Conservation (phyloP, 148 eudicot genomes). For the Arbutus unedo region DNA sequence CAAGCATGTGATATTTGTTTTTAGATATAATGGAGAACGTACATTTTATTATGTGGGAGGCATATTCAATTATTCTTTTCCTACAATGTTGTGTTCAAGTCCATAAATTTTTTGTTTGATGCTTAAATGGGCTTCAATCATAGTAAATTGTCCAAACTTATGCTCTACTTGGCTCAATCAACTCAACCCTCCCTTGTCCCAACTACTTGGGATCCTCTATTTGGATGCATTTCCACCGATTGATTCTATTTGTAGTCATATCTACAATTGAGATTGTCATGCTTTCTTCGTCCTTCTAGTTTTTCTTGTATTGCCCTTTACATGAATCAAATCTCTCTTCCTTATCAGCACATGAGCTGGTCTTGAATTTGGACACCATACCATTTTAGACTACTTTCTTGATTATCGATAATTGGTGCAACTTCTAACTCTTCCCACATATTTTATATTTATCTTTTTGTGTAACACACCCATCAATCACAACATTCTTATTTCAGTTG, state of each 20-base stretch:
- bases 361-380: background rate
- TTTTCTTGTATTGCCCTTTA: background rate
- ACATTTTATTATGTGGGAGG: too few relatives aligned
- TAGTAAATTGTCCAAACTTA: background rate
- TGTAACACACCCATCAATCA: background rate
- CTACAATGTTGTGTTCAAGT: too few relatives aligned
- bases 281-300: background rate
- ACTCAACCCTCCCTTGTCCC: background rate
- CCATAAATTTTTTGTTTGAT: too few relatives aligned
- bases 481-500: background rate
- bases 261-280: background rate
- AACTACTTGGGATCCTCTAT: background rate
- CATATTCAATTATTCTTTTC: too few relatives aligned
- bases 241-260: background rate
- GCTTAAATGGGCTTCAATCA: too few relatives aligned
- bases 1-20: background rate
- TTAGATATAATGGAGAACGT: background rate
- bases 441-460: background rate
- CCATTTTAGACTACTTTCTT: background rate
- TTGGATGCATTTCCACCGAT: background rate
- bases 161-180: background rate
- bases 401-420: background rate
- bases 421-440: background rate
- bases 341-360: background rate
- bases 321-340: background rate